phyloP scores from a whole-genome alignment of 139 green algal genomes.

The Micromonas commoda region DNA sequence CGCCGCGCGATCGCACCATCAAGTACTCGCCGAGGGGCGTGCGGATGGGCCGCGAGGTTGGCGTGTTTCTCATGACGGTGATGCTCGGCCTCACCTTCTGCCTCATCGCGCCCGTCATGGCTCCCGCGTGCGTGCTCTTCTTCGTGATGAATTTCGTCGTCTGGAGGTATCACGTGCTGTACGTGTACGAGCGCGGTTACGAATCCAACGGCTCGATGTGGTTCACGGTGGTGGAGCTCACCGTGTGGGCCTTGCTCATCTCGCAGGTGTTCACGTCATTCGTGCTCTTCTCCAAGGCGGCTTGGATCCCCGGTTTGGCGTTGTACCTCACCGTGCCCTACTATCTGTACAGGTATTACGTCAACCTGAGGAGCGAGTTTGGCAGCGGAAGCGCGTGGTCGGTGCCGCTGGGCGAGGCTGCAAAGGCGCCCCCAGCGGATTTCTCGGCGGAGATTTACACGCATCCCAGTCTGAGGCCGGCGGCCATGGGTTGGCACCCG shows the following conservation, averaged over 20 bases:
- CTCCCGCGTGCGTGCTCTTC: background rate
- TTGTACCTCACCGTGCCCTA: slow-evolving; percentile 18
- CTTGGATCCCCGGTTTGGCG: background rate
- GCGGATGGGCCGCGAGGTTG: slow-evolving; percentile 5
- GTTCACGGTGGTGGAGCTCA: background rate
- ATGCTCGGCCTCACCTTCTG: slow-evolving; percentile 11
- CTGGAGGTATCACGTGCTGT: slow-evolving; percentile 16
- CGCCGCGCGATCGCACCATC: slow-evolving; percentile 3
- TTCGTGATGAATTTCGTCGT: slow-evolving; percentile 19
- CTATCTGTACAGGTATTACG: background rate
- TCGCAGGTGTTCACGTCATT: slow-evolving; percentile 14
- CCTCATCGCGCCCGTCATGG: background rate
- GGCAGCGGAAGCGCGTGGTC: background rate
- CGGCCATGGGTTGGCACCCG: slow-evolving; percentile 4
- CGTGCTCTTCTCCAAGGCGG: slow-evolving; percentile 7
- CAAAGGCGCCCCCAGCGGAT: slow-evolving; percentile 11
- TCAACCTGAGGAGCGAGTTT: background rate
- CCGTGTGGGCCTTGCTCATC: background rate
- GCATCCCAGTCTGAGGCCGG: background rate
- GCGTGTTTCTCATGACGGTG: slow-evolving; percentile 10
- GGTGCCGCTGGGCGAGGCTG: slow-evolving; percentile 7
- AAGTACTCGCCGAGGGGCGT: slow-evolving; percentile 10
- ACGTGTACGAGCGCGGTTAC: slow-evolving; percentile 24
- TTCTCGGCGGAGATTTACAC: slow-evolving; percentile 22
- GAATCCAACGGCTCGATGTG: slow-evolving; percentile 19